Evolutionary conservation across 352 stramenopile species (phyloP), one percentile per base, ranked within the genome.

Genomic region (Phytophthora gonapodyides): DNA sequence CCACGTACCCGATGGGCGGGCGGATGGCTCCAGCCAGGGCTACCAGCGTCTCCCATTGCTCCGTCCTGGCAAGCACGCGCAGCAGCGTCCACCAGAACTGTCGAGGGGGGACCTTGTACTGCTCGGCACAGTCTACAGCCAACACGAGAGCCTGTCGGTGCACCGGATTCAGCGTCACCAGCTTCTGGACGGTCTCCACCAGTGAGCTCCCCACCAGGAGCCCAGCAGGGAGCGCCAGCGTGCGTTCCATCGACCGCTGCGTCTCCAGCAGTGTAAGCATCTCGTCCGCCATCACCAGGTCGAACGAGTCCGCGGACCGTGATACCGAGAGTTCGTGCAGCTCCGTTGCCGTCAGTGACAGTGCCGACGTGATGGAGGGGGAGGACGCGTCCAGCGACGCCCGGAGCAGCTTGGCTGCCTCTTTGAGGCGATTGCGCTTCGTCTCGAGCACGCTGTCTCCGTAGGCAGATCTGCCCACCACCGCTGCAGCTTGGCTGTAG

Each of bases 11-110:
- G 33, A 85, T 78, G 9, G 75, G 60, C 4, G 81, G 78, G 6
- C 73, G 78, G 4, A 58, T 67, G 2, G 57, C 55, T 6, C 59
- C 47, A 7, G 76, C 71, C 35, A 89, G 62, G 3, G 68, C 40
- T 7, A 87, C 34, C 31, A 90, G 41, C 31, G 63, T 68, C 44
- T 76, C 63, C 72, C 76, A 90, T 55, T 87, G 81, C 43, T 78
- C 57, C 9, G 59, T 86, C 38, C 75, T 64, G 2, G 65, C 52
- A 1, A 88, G 56, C 6, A 82, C 67, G 15, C 69, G 69, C 38
- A 87, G 54, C 19, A 88, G 33, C 17, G 66, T 73, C 67, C 70
- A 86, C 70, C 76, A 88, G 48, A 88, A 83, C 60, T 87, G 78
- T 16, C 64, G 69, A 30, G 81, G 78, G 19, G 72, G 70, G 13